Evolutionary conservation across 805 yeast species (phyloP).

Genomic region (Saccharomyces paradoxus): DNA sequence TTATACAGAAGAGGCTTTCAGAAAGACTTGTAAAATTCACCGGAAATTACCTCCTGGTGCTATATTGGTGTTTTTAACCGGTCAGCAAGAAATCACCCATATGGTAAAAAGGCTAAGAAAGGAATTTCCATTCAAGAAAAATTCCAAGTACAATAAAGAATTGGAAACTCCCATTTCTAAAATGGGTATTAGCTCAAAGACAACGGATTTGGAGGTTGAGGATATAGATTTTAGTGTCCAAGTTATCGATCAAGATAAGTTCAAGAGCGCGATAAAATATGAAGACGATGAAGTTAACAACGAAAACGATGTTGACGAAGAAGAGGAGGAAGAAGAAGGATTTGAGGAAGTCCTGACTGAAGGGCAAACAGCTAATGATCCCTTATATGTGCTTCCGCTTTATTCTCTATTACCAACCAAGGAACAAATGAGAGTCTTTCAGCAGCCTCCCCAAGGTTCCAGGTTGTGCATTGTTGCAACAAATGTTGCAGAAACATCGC

Average conservation of each 20-base stretch:
- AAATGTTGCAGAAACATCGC: constrained; percentile 94
- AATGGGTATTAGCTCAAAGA: constrained; percentile 46
- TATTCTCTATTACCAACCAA: constrained; percentile 89
- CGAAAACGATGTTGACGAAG: constrained; percentile 29
- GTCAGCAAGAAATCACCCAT: constrained; percentile 81
- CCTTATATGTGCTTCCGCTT: constrained; percentile 82
- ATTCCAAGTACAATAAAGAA: constrained; percentile 10
- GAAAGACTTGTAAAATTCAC: constrained; percentile 82
- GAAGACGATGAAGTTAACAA: constrained; percentile 33
- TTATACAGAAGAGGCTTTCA: constrained; percentile 79
- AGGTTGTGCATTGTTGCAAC: constrained; percentile 92
- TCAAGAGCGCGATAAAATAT: constrained; percentile 28
- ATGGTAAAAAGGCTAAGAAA: constrained; percentile 61
- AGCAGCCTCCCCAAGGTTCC: constrained; percentile 75
- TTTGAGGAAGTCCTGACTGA: constrained; percentile 63
- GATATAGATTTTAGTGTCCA: constrained; percentile 69
- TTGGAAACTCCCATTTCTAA: constrained; percentile 33
- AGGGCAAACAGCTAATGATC: constrained; percentile 65
- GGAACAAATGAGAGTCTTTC: constrained; percentile 90
- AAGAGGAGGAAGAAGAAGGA: constrained; percentile 47
- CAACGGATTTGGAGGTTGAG: constrained; percentile 74
- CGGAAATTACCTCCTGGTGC: constrained; percentile 86
- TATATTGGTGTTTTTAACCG: constrained; percentile 83
- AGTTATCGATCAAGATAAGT: constrained; percentile 27
- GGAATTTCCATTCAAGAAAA: constrained; percentile 51